Base-by-base conservation (phyloP, 768 basidiomycete species). In the Mycena capillaripes region DNA sequence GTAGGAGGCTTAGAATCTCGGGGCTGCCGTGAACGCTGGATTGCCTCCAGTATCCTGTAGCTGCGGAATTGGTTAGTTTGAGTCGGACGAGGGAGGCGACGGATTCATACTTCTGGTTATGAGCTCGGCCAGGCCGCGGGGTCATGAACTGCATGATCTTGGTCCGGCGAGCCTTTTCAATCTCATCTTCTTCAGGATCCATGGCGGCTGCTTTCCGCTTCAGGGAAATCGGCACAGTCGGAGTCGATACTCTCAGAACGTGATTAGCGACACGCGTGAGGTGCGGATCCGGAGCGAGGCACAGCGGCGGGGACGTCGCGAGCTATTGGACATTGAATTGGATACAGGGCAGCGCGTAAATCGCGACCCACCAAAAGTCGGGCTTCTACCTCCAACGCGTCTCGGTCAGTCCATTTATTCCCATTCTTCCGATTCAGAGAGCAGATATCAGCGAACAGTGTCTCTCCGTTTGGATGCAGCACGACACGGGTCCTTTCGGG, bases 61-160 rank as follows among this genome's bases (percentile, higher is more conserved):
- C 92, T 93, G 63, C 12, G 34, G 50, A 40, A 32, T 36, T 11
- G 21, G 66, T 56, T 46, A 74, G 52, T 55, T 64, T 63, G 25
- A 30, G 27, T 27, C 17, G 69, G 50, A 50, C 52, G 29, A 56
- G 63, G 46, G 21, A 34, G 67, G 56, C 16, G 58, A 70, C 71
- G 9, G 69, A 42, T 48, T 63, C 79, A 61, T 82, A 92, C 91
- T 80, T 90, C 57, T 91, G 88, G 21, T 84, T 81, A 67, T 87
- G 83, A 74, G 84, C 76, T 78, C 89, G 81, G 70, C 82, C 83
- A 74, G 87, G 80, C 50, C 85, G 84, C 12, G 93, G 93, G 61
- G 89, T 89, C 93, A 94, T 94, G 82, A 91, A 94, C 65, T 93
- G 89, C 84, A 93, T 88, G 65, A 96, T 89, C 85, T 94, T 94